Percentiles rank a stretch among this genome's conserved stretches.
Conservation (phyloP, 139 green algal species). For the Deuterostichococcus epilithicus region DNA sequence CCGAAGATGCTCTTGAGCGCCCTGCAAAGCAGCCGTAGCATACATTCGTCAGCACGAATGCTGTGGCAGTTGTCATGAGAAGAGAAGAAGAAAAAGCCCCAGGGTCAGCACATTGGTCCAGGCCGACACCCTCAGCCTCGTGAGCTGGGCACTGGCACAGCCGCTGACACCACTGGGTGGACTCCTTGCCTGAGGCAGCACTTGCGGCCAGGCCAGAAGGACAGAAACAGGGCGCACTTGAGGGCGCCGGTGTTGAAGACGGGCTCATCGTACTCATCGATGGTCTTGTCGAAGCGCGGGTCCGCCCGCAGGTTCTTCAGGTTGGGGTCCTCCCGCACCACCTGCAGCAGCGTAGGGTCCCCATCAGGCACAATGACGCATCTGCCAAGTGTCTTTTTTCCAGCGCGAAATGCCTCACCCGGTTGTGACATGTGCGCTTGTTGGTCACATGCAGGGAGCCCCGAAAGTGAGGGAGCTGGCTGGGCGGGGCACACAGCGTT, state of each 20-base stretch:
- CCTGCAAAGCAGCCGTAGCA: slow-evolving; percentile 17
- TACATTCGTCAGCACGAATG: neutral
- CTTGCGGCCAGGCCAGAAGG: neutral
- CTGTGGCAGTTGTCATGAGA: neutral
- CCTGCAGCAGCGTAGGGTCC: neutral
- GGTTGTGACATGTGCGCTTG: too few relatives aligned
- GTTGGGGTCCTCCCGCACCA: slow-evolving; percentile 82
- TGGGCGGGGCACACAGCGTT: too few relatives aligned
- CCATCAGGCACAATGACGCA: too few relatives aligned
- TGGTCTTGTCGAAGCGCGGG: slow-evolving; percentile 61
- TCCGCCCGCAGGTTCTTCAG: slow-evolving; percentile 64
- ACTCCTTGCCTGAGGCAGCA: neutral
- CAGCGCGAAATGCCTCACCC: too few relatives aligned
- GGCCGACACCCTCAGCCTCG: neutral
- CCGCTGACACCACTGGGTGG: neutral
- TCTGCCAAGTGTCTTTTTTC: too few relatives aligned
- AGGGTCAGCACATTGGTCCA: neutral
- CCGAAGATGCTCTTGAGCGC: slow-evolving; percentile 46
- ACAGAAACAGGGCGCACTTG: slow-evolving; percentile 18
- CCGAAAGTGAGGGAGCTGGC: too few relatives aligned
- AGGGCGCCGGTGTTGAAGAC: slow-evolving; percentile 88
- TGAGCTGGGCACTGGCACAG: neutral
- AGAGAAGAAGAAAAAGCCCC: neutral
- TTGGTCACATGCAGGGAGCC: too few relatives aligned
- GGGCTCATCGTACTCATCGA: slow-evolving; percentile 91